phyloP scores from a whole-genome alignment of 768 basidiomycete species.

The Sutorius australiensis region DNA sequence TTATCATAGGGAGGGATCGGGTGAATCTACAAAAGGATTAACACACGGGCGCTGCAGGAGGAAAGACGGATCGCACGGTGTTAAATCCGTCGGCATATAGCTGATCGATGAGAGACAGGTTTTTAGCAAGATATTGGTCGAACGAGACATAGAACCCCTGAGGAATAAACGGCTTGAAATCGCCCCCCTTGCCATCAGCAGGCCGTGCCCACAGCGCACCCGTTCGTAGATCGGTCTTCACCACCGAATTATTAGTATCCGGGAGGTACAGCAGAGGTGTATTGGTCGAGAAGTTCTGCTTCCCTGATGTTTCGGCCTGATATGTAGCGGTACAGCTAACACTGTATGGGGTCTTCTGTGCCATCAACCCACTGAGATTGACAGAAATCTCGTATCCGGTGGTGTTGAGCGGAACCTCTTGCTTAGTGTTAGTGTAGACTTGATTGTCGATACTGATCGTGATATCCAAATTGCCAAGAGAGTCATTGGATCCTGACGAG shows the following conservation, averaged over 20 bases:
- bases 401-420: conserved; percentile 37
- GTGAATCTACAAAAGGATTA: conserved; percentile 53
- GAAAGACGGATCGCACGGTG: conserved; percentile 11
- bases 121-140: conserved; percentile 47
- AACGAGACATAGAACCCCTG: conserved; percentile 73
- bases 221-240: conserved; percentile 46
- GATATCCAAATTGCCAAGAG: conserved; percentile 21
- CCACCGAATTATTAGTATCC: conserved; percentile 35
- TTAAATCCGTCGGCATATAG: conserved; percentile 54
- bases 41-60: background rate
- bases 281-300: conserved; percentile 31
- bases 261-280: conserved; percentile 42
- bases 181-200: conserved; percentile 16
- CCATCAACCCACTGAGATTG: conserved; percentile 27
- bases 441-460: conserved; percentile 29
- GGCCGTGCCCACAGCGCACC: conserved; percentile 42
- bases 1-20: conserved; percentile 67
- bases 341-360: conserved; percentile 29
- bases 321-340: conserved; percentile 37
- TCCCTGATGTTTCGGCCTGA: conserved; percentile 1
- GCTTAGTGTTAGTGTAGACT: conserved; percentile 22
- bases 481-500: background rate
- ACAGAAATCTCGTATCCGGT: conserved; percentile 35
- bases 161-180: conserved; percentile 48
- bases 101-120: conserved; percentile 50